A percentile compares a stretch with the other conserved stretches of the same genome.
These are phyloP conservation scores for Malus fusca DNA, from an alignment of 306 rosid genomes.

Conservation along the genomic window DNA sequence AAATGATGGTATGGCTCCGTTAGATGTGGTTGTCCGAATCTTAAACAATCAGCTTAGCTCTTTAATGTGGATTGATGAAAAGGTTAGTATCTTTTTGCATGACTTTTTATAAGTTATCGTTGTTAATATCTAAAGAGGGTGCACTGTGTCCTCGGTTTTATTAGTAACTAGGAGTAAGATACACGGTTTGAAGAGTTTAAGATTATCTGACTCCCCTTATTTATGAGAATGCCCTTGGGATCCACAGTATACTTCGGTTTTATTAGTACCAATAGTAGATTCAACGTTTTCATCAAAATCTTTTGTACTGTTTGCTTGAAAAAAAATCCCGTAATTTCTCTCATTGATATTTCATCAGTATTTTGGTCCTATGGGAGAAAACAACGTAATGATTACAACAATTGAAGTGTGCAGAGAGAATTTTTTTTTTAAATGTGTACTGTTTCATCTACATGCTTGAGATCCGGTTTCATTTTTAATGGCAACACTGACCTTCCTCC, in stretches of 20 bases:
- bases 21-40: constrained; percentile 84
- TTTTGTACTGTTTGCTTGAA: not conserved
- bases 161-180: not conserved
- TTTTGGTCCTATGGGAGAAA: not conserved
- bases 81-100: constrained; percentile 45
- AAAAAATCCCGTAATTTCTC: not conserved
- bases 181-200: not conserved
- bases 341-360: not conserved
- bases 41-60: constrained; percentile 91
- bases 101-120: not conserved
- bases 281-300: no score
- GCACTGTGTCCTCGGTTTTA: not conserved
- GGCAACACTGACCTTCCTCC: constrained; percentile 22
- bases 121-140: not conserved
- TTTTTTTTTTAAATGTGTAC: not conserved
- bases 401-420: not conserved
- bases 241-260: not conserved
- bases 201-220: not conserved
- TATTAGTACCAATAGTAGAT: no score
- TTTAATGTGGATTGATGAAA: constrained; percentile 95
- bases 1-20: constrained; percentile 63
- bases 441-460: not conserved
- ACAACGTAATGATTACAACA: not conserved
- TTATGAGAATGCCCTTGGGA: not conserved
- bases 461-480: not conserved